Evolutionary conservation across 805 yeast genomes (phyloP).

Genomic region (Dipodascus geniculatus): DNA sequence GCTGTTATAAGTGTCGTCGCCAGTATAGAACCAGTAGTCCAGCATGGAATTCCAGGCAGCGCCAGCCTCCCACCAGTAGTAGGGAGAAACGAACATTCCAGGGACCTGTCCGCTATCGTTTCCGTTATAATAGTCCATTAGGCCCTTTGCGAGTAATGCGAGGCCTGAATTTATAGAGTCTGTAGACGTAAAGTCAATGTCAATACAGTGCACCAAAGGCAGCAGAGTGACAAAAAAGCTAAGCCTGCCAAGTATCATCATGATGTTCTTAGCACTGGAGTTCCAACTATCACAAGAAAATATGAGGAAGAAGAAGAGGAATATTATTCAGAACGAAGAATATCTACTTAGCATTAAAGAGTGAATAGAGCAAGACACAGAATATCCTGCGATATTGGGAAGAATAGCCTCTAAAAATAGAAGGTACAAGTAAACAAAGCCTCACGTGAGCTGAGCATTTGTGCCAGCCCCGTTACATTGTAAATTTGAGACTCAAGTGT

Average conservation of each 20-base stretch:
- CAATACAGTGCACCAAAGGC: conserved; percentile 2
- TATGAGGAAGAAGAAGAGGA: background rate
- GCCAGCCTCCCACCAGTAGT: conserved; percentile 92
- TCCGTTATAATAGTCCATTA: conserved; percentile 75
- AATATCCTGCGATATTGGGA: no score
- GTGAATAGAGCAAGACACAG: background rate
- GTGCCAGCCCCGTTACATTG: background rate
- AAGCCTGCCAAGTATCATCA: background rate
- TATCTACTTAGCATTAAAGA: background rate
- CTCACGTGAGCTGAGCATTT: background rate
- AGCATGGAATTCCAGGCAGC: conserved; percentile 59
- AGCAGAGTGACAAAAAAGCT: conserved; percentile 1
- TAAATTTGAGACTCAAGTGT: background rate
- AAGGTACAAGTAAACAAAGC: background rate
- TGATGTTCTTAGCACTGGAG: background rate
- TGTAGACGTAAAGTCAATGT: conserved; percentile 11
- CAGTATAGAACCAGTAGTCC: conserved; percentile 62
- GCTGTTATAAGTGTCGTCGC: conserved; percentile 50
- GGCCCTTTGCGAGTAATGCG: conserved; percentile 51
- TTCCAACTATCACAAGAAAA: background rate
- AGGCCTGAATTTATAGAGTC: conserved; percentile 35
- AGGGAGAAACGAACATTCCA: conserved; percentile 63
- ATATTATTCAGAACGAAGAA: background rate
- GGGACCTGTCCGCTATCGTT: conserved; percentile 49
- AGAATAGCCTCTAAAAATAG: background rate